Conservation (phyloP, 768 basidiomycete genomes). For the Leccinum truebloodii region DNA sequence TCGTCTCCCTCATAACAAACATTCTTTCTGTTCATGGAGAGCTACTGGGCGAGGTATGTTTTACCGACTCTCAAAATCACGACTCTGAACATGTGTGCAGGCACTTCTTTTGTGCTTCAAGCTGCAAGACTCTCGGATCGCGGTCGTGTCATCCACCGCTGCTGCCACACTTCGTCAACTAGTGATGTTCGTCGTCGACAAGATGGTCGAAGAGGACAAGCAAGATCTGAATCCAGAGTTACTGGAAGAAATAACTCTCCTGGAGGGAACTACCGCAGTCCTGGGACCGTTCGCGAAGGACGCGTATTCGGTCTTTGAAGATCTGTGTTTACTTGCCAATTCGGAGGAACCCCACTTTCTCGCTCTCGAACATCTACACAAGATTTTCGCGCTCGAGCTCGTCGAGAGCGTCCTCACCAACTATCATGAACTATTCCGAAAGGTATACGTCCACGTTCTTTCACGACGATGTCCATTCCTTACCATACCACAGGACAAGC, state of each 20-base stretch:
- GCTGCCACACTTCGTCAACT: conserved; percentile 94
- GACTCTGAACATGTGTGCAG: conserved; percentile 39
- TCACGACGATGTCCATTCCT: background rate
- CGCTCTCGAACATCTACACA: conserved; percentile 77
- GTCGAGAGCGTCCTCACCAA: conserved; percentile 96
- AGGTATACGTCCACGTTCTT: conserved; percentile 40
- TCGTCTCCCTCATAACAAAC: conserved; percentile 88
- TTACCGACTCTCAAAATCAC: background rate
- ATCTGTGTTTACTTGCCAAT: conserved; percentile 87
- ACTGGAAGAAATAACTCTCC: conserved; percentile 52
- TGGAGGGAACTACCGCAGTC: conserved; percentile 62
- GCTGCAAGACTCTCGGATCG: conserved; percentile 91
- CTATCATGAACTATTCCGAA: conserved; percentile 82
- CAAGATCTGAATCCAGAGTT: conserved; percentile 30
- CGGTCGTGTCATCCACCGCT: conserved; percentile 95
- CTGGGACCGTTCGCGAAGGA: conserved; percentile 81
- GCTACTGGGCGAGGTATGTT: conserved; percentile 76
- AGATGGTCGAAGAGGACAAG: conserved; percentile 79
- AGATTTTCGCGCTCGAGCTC: conserved; percentile 95
- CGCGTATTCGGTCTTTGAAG: conserved; percentile 87
- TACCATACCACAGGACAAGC: conserved; percentile 57
- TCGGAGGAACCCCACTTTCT: conserved; percentile 80
- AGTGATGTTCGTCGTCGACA: conserved; percentile 98
- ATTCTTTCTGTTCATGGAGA: conserved; percentile 80
- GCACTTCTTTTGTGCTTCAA: conserved; percentile 93